Percentiles rank a stretch among this genome's conserved stretches.
phyloP scores from a whole-genome alignment of 352 stramenopile species.

The Phytophthora hibernalis region DNA sequence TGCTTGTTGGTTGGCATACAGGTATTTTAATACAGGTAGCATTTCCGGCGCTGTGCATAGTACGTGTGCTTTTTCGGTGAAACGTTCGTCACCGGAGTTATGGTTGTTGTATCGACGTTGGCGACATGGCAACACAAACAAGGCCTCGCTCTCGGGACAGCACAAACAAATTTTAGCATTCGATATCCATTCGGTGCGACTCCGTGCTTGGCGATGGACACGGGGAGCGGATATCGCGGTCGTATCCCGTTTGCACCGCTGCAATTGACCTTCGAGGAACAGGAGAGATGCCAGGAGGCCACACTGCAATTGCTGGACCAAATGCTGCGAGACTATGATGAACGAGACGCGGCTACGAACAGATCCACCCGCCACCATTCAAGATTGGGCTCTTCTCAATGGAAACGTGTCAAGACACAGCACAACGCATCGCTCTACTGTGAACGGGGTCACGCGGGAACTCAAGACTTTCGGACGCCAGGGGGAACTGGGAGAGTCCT shows the following conservation, averaged over 20 bases:
- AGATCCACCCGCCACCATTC: slow-evolving; percentile 27
- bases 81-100: slow-evolving; percentile 1
- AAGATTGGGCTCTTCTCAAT: slow-evolving; percentile 10
- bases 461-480: slow-evolving; percentile 10
- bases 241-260: slow-evolving; percentile 20
- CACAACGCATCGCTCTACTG: slow-evolving; percentile 30
- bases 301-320: slow-evolving; percentile 34
- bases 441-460: slow-evolving; percentile 1
- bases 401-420: slow-evolving; percentile 33
- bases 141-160: not conserved
- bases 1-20: not conserved
- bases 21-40: too few species aligned
- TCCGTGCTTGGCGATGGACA: slow-evolving; percentile 9
- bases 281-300: slow-evolving; percentile 25
- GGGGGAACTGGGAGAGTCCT: slow-evolving; percentile 18
- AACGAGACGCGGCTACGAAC: slow-evolving; percentile 10
- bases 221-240: slow-evolving; percentile 15
- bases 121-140: slow-evolving; percentile 11
- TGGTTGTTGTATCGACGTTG: slow-evolving; percentile 12
- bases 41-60: slow-evolving; percentile 3
- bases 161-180: not conserved
- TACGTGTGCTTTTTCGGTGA: not conserved
- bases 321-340: slow-evolving; percentile 31
- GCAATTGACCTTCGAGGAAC: slow-evolving; percentile 22
- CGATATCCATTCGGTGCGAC: not conserved